Conservation (phyloP, 78 protist genomes). For the Monocercomonoides exilis region DNA sequence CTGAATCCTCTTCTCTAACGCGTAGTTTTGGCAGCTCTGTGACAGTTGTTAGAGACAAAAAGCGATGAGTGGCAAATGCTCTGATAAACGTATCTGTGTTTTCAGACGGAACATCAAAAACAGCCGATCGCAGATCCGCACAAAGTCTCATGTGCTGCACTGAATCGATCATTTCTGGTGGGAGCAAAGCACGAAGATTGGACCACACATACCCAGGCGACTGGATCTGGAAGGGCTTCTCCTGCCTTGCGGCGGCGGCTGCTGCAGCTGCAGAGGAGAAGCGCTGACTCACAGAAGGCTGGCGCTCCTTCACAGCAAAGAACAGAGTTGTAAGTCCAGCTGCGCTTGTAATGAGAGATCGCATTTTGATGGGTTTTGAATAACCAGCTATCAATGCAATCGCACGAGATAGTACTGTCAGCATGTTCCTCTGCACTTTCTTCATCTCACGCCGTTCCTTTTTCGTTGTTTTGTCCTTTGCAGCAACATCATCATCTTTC, state of each 20-base stretch:
- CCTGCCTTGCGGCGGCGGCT: background rate
- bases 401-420: background rate
- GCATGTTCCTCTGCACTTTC: background rate
- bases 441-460: background rate
- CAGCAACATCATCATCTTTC: background rate
- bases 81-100: background rate
- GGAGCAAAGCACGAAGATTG: background rate
- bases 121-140: background rate
- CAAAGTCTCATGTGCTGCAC: background rate
- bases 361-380: background rate
- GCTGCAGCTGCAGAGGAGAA: background rate
- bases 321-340: background rate
- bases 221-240: background rate
- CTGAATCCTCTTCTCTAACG: background rate
- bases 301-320: background rate
- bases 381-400: background rate
- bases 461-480: background rate
- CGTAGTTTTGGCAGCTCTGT: background rate
- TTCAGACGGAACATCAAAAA: background rate
- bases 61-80: background rate
- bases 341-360: background rate
- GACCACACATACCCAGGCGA: background rate
- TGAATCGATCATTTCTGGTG: background rate
- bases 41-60: background rate
- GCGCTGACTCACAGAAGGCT: background rate